Conservation (phyloP, 2,329 filamentous ascomycete genomes). For the Arthroderma sp. region DNA sequence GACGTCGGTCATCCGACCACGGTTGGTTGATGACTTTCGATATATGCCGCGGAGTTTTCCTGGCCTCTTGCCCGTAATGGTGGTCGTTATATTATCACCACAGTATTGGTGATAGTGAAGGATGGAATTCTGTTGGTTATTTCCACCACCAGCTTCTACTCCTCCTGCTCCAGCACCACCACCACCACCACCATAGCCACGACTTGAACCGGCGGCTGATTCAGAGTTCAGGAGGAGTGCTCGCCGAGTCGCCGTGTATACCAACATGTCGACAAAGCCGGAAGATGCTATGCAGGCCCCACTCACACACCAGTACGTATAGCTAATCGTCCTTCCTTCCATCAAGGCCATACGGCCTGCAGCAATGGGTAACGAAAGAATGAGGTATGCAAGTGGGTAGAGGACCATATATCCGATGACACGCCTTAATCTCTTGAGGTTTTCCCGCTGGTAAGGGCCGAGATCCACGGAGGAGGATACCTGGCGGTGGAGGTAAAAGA, state of each 20-base stretch:
- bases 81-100: background rate
- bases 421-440: conserved; percentile 15
- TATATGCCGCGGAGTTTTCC: background rate
- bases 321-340: conserved; percentile 18
- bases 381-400: conserved; percentile 40
- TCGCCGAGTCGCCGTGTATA: conserved; percentile 45
- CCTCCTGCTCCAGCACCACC: no score
- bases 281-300: conserved; percentile 45
- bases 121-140: background rate
- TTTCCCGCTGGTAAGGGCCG: conserved; percentile 8
- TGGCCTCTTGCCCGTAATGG: background rate
- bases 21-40: background rate
- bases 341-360: conserved; percentile 30
- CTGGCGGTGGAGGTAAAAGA: conserved; percentile 34
- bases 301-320: conserved; percentile 37
- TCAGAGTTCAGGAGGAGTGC: conserved; percentile 33
- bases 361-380: conserved; percentile 50
- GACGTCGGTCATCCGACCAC: background rate
- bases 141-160: background rate
- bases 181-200: background rate
- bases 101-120: conserved; percentile 3
- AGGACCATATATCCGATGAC: conserved; percentile 35
- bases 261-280: conserved; percentile 43
- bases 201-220: background rate
- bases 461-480: conserved; percentile 26